These are phyloP conservation scores for Arctostaphylos glauca DNA, from an alignment of 148 eudicot genomes.

Conservation along the genomic window DNA sequence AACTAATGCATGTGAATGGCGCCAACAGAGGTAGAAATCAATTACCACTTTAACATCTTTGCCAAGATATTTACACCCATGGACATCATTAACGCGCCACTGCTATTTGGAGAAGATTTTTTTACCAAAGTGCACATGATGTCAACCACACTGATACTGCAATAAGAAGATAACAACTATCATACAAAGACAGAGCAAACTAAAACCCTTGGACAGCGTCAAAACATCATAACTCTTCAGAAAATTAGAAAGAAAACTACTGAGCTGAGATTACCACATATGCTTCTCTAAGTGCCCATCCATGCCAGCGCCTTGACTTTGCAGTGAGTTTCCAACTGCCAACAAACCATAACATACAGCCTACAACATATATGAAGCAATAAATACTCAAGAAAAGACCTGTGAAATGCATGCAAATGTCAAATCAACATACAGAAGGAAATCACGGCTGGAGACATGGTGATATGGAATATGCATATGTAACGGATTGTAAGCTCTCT, in stretches of 20 bases:
- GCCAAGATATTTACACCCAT: slow-evolving; percentile 65
- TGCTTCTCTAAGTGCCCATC: slow-evolving; percentile 35
- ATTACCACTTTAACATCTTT: slow-evolving; percentile 85
- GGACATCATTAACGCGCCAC: slow-evolving; percentile 65
- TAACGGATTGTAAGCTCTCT: neutral
- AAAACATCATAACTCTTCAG: slow-evolving; percentile 1
- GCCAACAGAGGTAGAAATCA: neutral
- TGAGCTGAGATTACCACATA: slow-evolving; percentile 35
- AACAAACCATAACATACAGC: slow-evolving; percentile 70
- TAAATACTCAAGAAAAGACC: slow-evolving; percentile 5
- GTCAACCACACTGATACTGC: slow-evolving; percentile 75
- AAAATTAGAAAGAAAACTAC: neutral
- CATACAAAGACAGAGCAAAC: slow-evolving; percentile 6
- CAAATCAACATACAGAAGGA: slow-evolving; percentile 5
- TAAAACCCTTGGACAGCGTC: neutral
- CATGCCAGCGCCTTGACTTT: slow-evolving; percentile 28
- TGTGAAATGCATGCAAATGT: neutral
- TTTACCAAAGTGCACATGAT: slow-evolving; percentile 73
- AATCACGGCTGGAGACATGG: neutral
- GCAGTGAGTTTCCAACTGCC: slow-evolving; percentile 43
- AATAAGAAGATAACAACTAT: slow-evolving; percentile 19
- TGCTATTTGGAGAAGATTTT: slow-evolving; percentile 44
- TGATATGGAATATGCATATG: neutral
- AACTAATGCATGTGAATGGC: neutral
- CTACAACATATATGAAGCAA: slow-evolving; percentile 35